Conservation (phyloP, 2,329 filamentous ascomycete genomes). For the Colletotrichum chrysophilum region DNA sequence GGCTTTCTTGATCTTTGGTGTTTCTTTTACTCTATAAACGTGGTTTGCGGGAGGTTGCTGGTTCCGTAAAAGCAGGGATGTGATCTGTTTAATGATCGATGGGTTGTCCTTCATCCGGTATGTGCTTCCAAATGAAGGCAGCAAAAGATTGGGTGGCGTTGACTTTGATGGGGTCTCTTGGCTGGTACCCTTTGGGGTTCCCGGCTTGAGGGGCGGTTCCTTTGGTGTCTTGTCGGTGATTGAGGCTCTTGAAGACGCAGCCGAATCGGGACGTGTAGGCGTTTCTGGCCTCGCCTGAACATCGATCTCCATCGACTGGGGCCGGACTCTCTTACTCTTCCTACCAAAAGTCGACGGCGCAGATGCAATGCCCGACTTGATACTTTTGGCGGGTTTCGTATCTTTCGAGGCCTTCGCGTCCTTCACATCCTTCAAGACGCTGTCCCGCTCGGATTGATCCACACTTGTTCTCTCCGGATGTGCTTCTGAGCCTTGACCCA, state of each 20-base stretch:
- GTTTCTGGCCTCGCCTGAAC: slow-evolving; percentile 38
- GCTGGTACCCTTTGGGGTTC: slow-evolving; percentile 5
- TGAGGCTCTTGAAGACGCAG: slow-evolving; percentile 24
- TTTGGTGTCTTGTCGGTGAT: slow-evolving; percentile 27
- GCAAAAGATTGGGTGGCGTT: slow-evolving; percentile 63
- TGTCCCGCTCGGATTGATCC: slow-evolving; percentile 35
- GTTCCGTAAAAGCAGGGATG: slow-evolving; percentile 60
- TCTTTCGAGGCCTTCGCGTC: slow-evolving; percentile 18
- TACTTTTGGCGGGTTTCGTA: slow-evolving; percentile 12
- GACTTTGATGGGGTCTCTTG: slow-evolving; percentile 48
- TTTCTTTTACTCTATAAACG: slow-evolving; percentile 72
- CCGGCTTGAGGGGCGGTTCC: slow-evolving; percentile 7
- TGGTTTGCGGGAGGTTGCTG: slow-evolving; percentile 68
- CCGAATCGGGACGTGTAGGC: slow-evolving; percentile 35
- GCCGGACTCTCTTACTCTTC: slow-evolving; percentile 50
- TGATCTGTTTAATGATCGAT: slow-evolving; percentile 72
- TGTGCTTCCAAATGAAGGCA: slow-evolving; percentile 73
- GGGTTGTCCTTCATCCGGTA: slow-evolving; percentile 72
- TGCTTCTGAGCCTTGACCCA: slow-evolving; percentile 61
- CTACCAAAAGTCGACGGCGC: slow-evolving; percentile 33
- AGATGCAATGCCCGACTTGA: slow-evolving; percentile 28
- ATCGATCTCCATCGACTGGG: slow-evolving; percentile 54
- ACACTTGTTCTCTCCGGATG: slow-evolving; percentile 56
- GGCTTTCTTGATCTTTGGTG: slow-evolving; percentile 80
- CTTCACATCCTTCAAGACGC: slow-evolving; percentile 35